A percentile compares a stretch with the other conserved stretches of the same genome.
phyloP scores from a whole-genome alignment of 2,329 filamentous ascomycete genomes.

The Epichloe uncinata region DNA sequence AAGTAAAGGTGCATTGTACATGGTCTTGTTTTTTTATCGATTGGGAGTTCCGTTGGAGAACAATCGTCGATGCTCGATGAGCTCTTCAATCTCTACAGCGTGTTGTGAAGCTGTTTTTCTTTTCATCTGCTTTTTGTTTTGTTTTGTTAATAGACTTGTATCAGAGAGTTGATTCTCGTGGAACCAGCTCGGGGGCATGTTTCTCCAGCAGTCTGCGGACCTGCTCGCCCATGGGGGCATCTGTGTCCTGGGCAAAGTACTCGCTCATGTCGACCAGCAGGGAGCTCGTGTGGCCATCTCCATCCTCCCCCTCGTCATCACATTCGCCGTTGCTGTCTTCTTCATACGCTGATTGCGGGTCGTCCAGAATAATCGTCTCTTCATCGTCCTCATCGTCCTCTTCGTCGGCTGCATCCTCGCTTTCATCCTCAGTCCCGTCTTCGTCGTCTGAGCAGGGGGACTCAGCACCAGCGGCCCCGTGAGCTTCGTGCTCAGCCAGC shows the following conservation, averaged over 20 bases:
- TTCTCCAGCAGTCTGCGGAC: not conserved
- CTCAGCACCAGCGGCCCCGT: no score
- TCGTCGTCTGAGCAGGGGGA: not conserved
- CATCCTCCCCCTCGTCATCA: constrained; percentile 1
- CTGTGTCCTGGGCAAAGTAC: not conserved
- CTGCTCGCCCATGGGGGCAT: not conserved
- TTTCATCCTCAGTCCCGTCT: not conserved
- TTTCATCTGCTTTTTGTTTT: no score
- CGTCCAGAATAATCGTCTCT: not conserved
- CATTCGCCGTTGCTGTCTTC: constrained; percentile 2
- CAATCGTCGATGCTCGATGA: no score
- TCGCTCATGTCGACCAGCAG: not conserved
- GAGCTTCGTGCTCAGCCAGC: constrained; percentile 9
- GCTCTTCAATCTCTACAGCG: no score
- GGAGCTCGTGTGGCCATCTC: not conserved
- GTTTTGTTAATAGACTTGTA: not conserved
- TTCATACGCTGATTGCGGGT: not conserved
- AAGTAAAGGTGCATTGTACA: not conserved
- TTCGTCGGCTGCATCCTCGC: not conserved
- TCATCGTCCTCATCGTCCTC: constrained; percentile 7
- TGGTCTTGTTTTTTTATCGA: not conserved
- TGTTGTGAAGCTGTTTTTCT: no score
- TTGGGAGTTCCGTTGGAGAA: no score
- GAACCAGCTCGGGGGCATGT: not conserved
- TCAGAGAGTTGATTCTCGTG: not conserved